Conservation (phyloP, 2,329 filamentous ascomycete species). For the Phyllosticta capitalensis region DNA sequence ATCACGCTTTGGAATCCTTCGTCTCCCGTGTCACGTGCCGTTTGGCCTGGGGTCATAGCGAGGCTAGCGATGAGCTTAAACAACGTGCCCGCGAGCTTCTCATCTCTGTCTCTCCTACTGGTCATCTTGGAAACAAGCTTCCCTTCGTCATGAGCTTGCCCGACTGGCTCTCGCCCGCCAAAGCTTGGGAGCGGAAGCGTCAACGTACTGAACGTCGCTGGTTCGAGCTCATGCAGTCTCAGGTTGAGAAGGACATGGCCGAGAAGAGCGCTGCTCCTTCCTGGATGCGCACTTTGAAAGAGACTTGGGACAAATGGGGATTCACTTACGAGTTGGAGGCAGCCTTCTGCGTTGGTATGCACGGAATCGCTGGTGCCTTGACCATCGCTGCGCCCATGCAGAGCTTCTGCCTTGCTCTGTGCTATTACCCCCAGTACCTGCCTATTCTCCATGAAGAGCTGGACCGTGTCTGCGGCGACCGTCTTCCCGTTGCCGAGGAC, state of each 20-base stretch:
- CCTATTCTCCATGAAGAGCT: slow-evolving; percentile 32
- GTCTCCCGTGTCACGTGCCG: slow-evolving; percentile 38
- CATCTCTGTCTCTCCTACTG: slow-evolving; percentile 37
- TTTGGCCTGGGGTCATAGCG: slow-evolving; percentile 37
- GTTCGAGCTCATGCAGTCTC: slow-evolving; percentile 35
- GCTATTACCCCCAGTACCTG: slow-evolving; percentile 35
- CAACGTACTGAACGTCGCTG: slow-evolving; percentile 34
- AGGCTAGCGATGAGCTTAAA: slow-evolving; percentile 37
- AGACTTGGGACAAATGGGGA: slow-evolving; percentile 29
- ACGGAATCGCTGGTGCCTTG: slow-evolving; percentile 37
- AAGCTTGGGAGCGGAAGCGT: slow-evolving; percentile 36
- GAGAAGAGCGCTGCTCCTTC: slow-evolving; percentile 27
- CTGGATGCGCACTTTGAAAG: slow-evolving; percentile 37
- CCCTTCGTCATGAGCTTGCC: slow-evolving; percentile 37
- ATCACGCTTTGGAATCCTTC: slow-evolving; percentile 36
- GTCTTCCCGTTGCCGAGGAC: slow-evolving; percentile 28
- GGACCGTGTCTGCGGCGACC: slow-evolving; percentile 31
- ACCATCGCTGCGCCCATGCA: slow-evolving; percentile 40
- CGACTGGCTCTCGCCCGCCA: slow-evolving; percentile 32
- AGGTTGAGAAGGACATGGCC: slow-evolving; percentile 27
- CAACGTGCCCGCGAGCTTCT: slow-evolving; percentile 38
- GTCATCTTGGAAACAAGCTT: slow-evolving; percentile 37
- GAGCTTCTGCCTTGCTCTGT: slow-evolving; percentile 38
- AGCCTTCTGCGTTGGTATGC: slow-evolving; percentile 39
- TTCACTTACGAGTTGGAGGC: slow-evolving; percentile 36